phyloP scores from a whole-genome alignment of 768 basidiomycete species.

The Clathrus columnatus region DNA sequence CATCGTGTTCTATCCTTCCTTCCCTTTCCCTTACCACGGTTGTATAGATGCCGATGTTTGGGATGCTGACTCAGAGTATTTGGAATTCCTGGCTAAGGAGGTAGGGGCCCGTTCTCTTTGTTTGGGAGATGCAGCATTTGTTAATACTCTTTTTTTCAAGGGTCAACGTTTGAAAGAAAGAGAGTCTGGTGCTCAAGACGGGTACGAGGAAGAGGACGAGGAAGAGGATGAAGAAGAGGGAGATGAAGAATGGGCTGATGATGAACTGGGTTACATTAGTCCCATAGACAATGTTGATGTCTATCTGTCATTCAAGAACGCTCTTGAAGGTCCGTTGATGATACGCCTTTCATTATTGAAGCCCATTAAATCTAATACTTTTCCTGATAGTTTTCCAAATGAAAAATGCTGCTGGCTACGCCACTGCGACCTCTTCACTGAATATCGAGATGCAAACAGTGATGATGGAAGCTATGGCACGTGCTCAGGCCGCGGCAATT shows the following conservation, averaged over 20 bases:
- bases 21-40: neutral
- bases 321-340: conserved; percentile 53
- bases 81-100: conserved; percentile 80
- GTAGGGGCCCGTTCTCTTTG: conserved; percentile 26
- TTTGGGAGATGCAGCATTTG: neutral
- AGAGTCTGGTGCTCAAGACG: conserved; percentile 33
- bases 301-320: conserved; percentile 70
- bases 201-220: conserved; percentile 24
- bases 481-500: conserved; percentile 29
- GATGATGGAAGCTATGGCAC: conserved; percentile 78
- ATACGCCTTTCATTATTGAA: neutral
- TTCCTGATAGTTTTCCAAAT: conserved; percentile 56
- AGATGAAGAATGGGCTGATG: conserved; percentile 57
- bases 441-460: conserved; percentile 68
- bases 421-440: conserved; percentile 62
- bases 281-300: conserved; percentile 73
- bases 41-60: conserved; percentile 64
- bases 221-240: conserved; percentile 34
- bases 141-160: conserved; percentile 26
- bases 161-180: conserved; percentile 65
- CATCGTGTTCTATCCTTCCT: neutral
- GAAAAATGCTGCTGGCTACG: conserved; percentile 59
- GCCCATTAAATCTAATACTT: neutral
- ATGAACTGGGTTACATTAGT: conserved; percentile 82
- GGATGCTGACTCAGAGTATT: conserved; percentile 84